A percentile compares a stretch with the other conserved stretches of the same genome.
phyloP scores from a whole-genome alignment of 2,329 filamentous ascomycete genomes.

The Colletotrichum godetiae region DNA sequence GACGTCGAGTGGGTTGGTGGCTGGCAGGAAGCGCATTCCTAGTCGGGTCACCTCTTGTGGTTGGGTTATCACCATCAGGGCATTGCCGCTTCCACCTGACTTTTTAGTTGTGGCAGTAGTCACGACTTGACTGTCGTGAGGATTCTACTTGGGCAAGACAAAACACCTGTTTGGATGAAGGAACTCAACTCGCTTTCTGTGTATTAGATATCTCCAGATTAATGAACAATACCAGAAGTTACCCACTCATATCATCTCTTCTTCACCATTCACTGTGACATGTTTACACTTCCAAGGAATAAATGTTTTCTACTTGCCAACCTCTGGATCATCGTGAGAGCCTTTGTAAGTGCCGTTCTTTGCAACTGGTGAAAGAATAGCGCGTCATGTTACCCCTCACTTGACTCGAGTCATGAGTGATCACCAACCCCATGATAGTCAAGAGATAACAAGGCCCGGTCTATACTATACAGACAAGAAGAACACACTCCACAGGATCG shows the following conservation, averaged over 20 bases:
- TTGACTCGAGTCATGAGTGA: background rate
- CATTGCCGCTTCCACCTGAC: background rate
- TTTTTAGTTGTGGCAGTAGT: background rate
- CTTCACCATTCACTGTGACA: background rate
- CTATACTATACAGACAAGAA: background rate
- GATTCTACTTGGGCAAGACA: background rate
- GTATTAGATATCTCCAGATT: constrained; percentile 66
- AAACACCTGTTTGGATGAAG: constrained; percentile 42
- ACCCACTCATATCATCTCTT: constrained; percentile 64
- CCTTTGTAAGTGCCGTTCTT: background rate
- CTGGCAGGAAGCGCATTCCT: constrained; percentile 73
- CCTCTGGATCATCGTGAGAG: too few relatives aligned
- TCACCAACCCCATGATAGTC: background rate
- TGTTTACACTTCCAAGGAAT: background rate
- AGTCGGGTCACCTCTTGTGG: constrained; percentile 67
- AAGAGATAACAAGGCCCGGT: background rate
- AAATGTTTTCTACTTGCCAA: background rate
- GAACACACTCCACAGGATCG: background rate
- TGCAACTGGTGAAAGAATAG: background rate
- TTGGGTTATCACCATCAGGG: constrained; percentile 54
- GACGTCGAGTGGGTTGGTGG: constrained; percentile 96
- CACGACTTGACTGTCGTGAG: background rate
- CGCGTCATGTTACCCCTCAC: constrained; percentile 4
- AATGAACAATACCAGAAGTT: constrained; percentile 72
- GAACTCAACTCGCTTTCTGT: constrained; percentile 72